Percentiles rank a stretch among this genome's conserved stretches.
phyloP scores from a whole-genome alignment of 2,329 filamentous ascomycete species.

The Ophioceras dolichostomum region DNA sequence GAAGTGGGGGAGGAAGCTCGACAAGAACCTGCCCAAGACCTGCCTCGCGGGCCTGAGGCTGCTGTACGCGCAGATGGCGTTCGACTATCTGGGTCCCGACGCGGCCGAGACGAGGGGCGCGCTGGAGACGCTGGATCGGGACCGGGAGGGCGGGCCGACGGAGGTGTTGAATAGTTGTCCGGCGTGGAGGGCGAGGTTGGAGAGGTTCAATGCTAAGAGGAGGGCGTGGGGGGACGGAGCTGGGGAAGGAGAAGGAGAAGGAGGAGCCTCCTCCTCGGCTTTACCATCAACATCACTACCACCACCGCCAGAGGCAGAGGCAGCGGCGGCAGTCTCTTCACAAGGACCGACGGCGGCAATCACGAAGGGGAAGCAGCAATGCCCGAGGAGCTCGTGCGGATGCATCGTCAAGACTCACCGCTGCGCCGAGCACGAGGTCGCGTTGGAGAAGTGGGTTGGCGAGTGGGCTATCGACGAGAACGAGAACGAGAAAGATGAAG shows the following conservation, averaged over 20 bases:
- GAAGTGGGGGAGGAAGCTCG: background rate
- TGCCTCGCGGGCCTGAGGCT: slow-evolving; percentile 1
- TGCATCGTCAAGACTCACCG: background rate
- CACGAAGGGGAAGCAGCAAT: background rate
- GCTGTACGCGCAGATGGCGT: slow-evolving; percentile 7
- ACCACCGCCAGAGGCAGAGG: too few relatives aligned
- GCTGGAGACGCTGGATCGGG: background rate
- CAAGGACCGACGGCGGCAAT: background rate
- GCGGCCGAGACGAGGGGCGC: background rate
- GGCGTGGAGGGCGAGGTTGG: background rate
- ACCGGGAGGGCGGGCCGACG: background rate
- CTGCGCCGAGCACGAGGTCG: background rate
- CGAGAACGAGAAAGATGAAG: too few relatives aligned
- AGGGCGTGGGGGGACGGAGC: background rate
- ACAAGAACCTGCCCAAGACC: background rate
- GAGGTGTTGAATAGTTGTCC: background rate
- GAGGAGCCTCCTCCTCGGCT: background rate
- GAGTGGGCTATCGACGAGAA: too few relatives aligned
- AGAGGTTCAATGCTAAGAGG: background rate
- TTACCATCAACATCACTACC: too few relatives aligned
- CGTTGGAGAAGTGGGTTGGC: background rate
- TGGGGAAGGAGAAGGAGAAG: background rate
- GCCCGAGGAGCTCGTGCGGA: background rate
- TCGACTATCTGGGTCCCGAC: background rate
- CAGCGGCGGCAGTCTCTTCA: background rate